Evolutionary conservation across 257 asterid genomes (phyloP).

Genomic region (Primulina eburnea): DNA sequence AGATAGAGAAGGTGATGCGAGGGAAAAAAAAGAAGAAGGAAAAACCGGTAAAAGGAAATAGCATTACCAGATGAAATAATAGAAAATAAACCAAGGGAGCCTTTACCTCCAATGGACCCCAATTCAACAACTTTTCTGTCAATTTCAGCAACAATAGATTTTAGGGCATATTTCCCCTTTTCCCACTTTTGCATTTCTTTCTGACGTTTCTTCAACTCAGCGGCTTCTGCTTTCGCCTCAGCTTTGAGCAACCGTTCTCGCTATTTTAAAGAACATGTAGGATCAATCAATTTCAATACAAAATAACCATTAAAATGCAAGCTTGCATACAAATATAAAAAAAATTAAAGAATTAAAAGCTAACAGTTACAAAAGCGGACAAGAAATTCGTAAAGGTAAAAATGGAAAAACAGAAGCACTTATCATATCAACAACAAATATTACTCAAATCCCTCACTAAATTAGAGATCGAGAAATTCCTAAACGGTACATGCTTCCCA

Average conservation of each 20-base stretch:
- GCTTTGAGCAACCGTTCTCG: slow-evolving; percentile 80
- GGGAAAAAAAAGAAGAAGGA: not conserved
- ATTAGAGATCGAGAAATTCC: too few species aligned
- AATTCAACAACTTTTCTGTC: slow-evolving; percentile 72
- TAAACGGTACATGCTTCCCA: too few species aligned
- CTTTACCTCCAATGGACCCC: slow-evolving; percentile 80
- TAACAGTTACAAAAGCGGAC: too few species aligned
- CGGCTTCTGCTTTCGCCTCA: slow-evolving; percentile 79
- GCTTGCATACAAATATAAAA: not conserved
- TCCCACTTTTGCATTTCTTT: slow-evolving; percentile 91
- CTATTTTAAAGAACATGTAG: slow-evolving; percentile 39
- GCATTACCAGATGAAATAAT: slow-evolving; percentile 13
- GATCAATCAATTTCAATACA: slow-evolving; percentile 13
- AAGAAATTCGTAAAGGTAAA: too few species aligned
- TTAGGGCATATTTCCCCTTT: slow-evolving; percentile 76
- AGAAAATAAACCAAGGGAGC: slow-evolving; percentile 19
- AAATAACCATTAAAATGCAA: slow-evolving; percentile 20
- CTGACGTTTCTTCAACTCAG: slow-evolving; percentile 59
- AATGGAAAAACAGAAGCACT: too few species aligned
- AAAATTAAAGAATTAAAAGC: not conserved
- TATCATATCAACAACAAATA: too few species aligned
- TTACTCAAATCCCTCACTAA: too few species aligned
- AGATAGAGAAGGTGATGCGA: not conserved
- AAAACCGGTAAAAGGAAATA: not conserved
- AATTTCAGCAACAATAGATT: slow-evolving; percentile 87